Conservation (phyloP, 1,284 basidiomycete species). For the Sporisorium iseilematis-ciliati region DNA sequence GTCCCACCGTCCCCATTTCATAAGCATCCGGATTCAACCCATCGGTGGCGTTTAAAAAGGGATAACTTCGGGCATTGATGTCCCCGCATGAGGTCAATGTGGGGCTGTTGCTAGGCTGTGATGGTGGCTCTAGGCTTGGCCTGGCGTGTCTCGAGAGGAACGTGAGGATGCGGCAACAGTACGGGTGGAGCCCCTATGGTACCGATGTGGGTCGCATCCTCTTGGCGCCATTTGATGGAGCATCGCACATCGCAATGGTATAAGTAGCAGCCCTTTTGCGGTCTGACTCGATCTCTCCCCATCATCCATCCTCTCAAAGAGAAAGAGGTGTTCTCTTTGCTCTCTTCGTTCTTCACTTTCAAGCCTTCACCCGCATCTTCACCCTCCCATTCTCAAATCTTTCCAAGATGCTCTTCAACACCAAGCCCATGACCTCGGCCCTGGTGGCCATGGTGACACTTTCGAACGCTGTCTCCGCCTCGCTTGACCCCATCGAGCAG, state of each 20-base stretch:
- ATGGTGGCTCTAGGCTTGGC: not conserved
- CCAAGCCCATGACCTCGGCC: conserved; percentile 16
- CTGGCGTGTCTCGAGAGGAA: not conserved
- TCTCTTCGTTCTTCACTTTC: not conserved
- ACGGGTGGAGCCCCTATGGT: not conserved
- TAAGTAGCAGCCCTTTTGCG: not conserved
- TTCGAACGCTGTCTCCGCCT: conserved; percentile 24
- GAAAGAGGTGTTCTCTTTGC: not conserved
- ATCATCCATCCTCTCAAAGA: not conserved
- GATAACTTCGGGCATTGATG: not conserved
- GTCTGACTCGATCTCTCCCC: no score
- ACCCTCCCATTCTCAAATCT: not conserved
- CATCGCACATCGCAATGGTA: not conserved
- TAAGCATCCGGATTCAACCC: not conserved
- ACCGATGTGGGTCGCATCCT: not conserved
- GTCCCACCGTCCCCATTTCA: conserved; percentile 3
- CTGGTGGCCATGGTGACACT: conserved; percentile 37
- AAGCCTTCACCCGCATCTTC: not conserved
- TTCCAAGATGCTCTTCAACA: conserved; percentile 20
- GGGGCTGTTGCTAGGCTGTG: not conserved
- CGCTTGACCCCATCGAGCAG: conserved; percentile 27
- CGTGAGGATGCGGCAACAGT: not conserved
- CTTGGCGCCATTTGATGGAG: not conserved
- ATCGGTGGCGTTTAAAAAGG: not conserved
- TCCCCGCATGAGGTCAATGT: not conserved